Base-by-base conservation (phyloP, 495 filamentous ascomycete genomes). In the Hyaloscypha variabilis region DNA sequence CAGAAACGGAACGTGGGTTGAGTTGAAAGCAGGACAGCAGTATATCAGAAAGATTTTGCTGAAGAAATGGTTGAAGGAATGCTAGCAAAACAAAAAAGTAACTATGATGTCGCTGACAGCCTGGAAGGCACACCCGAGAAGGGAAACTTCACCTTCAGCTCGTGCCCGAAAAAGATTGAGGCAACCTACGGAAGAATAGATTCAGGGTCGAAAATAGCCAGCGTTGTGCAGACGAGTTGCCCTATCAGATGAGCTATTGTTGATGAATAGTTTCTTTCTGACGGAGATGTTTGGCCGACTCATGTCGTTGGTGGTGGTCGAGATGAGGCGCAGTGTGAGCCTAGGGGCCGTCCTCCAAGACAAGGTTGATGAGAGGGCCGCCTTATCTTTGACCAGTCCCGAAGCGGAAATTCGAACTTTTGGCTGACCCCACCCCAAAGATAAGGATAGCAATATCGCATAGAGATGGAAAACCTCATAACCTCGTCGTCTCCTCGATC, bases 301-400 rank as follows among this genome's bases (percentile, higher is more conserved):
- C 39, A 46, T 34, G 31, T 34, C 31, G 31, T 34, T 34, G 31
- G 31, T 34, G 39, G 19, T 46, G 10, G 39, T 36, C 6, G 39
- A 42, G 39, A 42, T 8, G 39, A 6, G 39, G 39, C 39, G 39
- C 2, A 3, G 6, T 3, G 13, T 14, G 39, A 6, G 39, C 8
- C 39, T 24, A 30, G 59, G 46, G 21, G 24, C 36, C 34, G 59
- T 51, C 34, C 6, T 61, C n/a, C 6, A 29, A n/a, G 39, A 46
- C 23, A 42, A 39, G 59, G 59, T 61, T 61, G 39, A 19, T 55
- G 51, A 50, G 30, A 55, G 60, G 29, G 26, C 29, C n/a, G 39
- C 39, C 54, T 65, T 65, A 65, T 65, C 62, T 64, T 50, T 57
- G 54, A 58, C 62, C 54, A 64, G 54, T 24, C 62, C 54, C 6